Base-by-base conservation (phyloP, 2,329 filamentous ascomycete genomes). In the Knufia fluminis region DNA sequence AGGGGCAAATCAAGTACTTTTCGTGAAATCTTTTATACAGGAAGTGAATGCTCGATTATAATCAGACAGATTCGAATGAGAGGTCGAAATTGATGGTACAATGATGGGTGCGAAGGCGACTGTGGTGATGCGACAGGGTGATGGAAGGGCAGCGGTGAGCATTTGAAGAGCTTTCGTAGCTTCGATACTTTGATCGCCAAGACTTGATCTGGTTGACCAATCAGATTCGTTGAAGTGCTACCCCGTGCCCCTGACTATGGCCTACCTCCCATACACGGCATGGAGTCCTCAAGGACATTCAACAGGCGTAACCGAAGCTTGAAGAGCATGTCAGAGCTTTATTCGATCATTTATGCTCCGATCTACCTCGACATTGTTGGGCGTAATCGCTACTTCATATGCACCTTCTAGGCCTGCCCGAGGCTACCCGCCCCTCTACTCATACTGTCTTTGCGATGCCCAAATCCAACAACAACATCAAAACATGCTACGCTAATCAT, bases 171-270 rank as follows among this genome's bases (percentile, higher is more conserved):
- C 7, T 4, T 40, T 12, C 20, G 40, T n/a, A 16, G 19, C 24
- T 23, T 24, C 40, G 40, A 22, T 4, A 26, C n/a, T 41, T 41
- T n/a, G 17, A 22, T 40, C 23, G 43, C 43, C 43, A 46, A 46
- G 43, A 32, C 43, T 46, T 36, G 43, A 46, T 35, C n/a, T 46
- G 28, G 23, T 36, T n/a, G n/a, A 36, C n/a, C 31, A 12, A 23
- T 23, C 14, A 4, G 6, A 8, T 14, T 19, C 9, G n/a, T 3
- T 23, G 4, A 9, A 46, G n/a, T 23, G 43, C 43, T 36, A 31
- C 22, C 28, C 22, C 43, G 32, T 26, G n/a, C n/a, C n/a, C n/a
- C n/a, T n/a, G n/a, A n/a, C n/a, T n/a, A n/a, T n/a, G n/a, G n/a
- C n/a, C n/a, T n/a, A n/a, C n/a, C n/a, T n/a, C n/a, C n/a, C n/a